Percentiles rank a stretch among this genome's conserved stretches.
Evolutionary conservation across 208 protist genomes (phyloP).

Genomic region (Vickermania ingenoplastis): DNA sequence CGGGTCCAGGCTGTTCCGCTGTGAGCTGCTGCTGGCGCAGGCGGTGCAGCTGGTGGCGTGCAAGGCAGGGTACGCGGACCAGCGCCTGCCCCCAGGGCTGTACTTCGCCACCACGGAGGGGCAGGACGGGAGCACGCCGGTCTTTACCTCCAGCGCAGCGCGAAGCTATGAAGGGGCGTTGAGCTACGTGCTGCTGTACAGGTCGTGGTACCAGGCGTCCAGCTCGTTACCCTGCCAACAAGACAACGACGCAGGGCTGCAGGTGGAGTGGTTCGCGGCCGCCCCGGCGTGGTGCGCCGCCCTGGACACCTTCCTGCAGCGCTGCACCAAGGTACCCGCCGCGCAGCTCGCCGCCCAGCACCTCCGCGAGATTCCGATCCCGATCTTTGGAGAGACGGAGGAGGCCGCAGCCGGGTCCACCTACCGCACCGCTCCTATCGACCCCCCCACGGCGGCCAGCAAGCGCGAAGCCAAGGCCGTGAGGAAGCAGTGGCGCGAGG

Average conservation of each 20-base stretch:
- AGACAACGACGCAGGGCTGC: too few relatives aligned
- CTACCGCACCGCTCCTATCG: too few relatives aligned
- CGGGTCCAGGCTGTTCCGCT: slow-evolving; percentile 13
- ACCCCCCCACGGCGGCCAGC: too few relatives aligned
- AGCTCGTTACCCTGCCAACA: too few relatives aligned
- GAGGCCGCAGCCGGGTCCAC: too few relatives aligned
- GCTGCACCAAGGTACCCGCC: not conserved
- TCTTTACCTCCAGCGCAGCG: slow-evolving; percentile 11
- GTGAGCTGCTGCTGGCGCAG: slow-evolving; percentile 57
- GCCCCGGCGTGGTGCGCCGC: slow-evolving; percentile 13
- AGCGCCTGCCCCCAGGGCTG: slow-evolving; percentile 9
- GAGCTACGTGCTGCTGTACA: slow-evolving; percentile 25
- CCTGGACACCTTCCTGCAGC: slow-evolving; percentile 17
- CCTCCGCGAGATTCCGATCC: not conserved
- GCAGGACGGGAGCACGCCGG: slow-evolving; percentile 3
- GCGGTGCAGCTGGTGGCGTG: slow-evolving; percentile 47
- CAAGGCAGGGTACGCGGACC: slow-evolving; percentile 28
- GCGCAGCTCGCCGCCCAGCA: not conserved
- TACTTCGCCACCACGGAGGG: slow-evolving; percentile 3
- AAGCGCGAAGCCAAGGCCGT: too few relatives aligned
- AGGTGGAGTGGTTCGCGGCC: slow-evolving; percentile 23
- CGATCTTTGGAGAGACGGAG: too few relatives aligned
- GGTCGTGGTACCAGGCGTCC: not conserved
- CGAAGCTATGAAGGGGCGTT: slow-evolving; percentile 33
- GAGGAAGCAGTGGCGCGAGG: too few relatives aligned